Percentiles rank a stretch among this genome's conserved stretches.
These are phyloP conservation scores for Euphorbia schlechtendalii DNA, from an alignment of 441 rosid genomes.

Conservation along the genomic window DNA sequence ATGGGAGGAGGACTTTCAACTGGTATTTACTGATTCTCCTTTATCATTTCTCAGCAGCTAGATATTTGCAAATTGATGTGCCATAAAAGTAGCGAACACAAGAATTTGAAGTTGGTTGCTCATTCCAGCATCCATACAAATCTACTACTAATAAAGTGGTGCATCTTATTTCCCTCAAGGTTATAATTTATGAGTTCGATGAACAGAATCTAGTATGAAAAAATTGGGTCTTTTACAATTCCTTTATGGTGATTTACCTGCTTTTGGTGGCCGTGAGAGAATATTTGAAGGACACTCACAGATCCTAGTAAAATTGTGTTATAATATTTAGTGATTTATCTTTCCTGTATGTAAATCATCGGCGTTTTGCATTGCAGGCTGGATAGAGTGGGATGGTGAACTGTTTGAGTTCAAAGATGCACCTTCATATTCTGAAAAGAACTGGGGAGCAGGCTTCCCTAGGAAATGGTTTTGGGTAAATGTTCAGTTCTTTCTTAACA, in stretches of 20 bases:
- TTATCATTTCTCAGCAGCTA: conserved; percentile 10
- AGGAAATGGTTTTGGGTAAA: conserved; percentile 98
- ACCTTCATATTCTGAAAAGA: conserved; percentile 96
- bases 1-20: conserved; percentile 98
- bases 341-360: conserved; percentile 7
- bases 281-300: not conserved
- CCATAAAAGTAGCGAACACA: not conserved
- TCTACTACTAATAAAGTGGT: not conserved
- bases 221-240: not conserved
- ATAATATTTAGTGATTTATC: not conserved
- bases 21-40: conserved; percentile 37
- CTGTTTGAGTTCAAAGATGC: conserved; percentile 83
- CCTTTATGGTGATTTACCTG: not conserved
- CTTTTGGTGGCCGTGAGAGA: not conserved
- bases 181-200: not conserved
- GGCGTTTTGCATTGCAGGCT: conserved; percentile 47
- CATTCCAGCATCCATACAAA: not conserved
- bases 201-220: not conserved
- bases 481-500: conserved; percentile 1
- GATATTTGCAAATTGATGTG: not conserved
- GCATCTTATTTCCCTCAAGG: not conserved
- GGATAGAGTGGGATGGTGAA: conserved; percentile 98
- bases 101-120: not conserved
- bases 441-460: conserved; percentile 97
- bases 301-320: not conserved